A percentile compares a stretch with the other conserved stretches of the same genome.
Evolutionary conservation across 306 rosid species (phyloP).

Genomic region (Spatholobus suberectus): DNA sequence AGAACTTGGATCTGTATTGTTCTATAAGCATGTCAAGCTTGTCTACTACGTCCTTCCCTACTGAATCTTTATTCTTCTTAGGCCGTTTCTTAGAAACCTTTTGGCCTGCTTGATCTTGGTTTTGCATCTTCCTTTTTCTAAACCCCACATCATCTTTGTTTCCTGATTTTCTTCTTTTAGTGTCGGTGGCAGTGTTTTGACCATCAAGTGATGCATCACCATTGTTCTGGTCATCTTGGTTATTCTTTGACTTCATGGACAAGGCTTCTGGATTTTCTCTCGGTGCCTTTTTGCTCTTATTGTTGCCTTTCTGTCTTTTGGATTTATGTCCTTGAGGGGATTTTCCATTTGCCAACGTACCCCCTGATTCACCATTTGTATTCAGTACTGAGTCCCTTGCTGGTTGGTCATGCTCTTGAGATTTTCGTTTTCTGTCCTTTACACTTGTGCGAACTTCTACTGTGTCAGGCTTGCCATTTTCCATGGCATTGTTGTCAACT

Average conservation of each 20-base stretch:
- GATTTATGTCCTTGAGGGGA: slow-evolving; percentile 43
- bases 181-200: slow-evolving; percentile 36
- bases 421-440: slow-evolving; percentile 59
- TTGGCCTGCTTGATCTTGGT: slow-evolving; percentile 51
- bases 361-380: slow-evolving; percentile 41
- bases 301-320: slow-evolving; percentile 63
- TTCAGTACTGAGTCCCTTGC: slow-evolving; percentile 42
- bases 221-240: slow-evolving; percentile 47
- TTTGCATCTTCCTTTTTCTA: slow-evolving; percentile 63
- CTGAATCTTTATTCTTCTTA: slow-evolving; percentile 68
- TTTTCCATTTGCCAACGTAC: slow-evolving; percentile 39
- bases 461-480: slow-evolving; percentile 29
- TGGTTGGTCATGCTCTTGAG: slow-evolving; percentile 44
- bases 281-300: slow-evolving; percentile 29
- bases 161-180: slow-evolving; percentile 22
- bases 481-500: slow-evolving; percentile 9
- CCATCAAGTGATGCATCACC: slow-evolving; percentile 27
- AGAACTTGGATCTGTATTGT: slow-evolving; percentile 78
- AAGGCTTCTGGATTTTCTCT: slow-evolving; percentile 40
- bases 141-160: slow-evolving; percentile 40
- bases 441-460: slow-evolving; percentile 40
- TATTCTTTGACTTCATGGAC: slow-evolving; percentile 38
- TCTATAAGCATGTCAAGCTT: slow-evolving; percentile 92
- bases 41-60: slow-evolving; percentile 71
- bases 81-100: slow-evolving; percentile 51